Evolutionary conservation across 345 rosid species (phyloP).

Genomic region (Melastoma malabathricum): DNA sequence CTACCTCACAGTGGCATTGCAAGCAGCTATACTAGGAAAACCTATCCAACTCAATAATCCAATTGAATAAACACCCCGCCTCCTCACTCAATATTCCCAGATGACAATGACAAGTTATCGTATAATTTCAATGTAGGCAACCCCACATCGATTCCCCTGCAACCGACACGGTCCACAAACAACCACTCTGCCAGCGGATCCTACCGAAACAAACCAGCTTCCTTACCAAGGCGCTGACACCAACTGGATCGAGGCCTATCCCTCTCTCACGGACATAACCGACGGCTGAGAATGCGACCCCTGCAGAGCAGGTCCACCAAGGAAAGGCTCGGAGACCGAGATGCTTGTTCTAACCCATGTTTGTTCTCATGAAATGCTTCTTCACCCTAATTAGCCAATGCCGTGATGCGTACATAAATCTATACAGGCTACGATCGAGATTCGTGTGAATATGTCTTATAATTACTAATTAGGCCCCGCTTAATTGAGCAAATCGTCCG

Average conservation of each 20-base stretch:
- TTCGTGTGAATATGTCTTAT: too few species aligned
- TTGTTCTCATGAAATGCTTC: too few species aligned
- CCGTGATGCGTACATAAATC: too few species aligned
- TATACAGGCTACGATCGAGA: too few species aligned
- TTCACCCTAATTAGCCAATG: too few species aligned
- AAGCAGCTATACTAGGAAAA: slow-evolving; percentile 21
- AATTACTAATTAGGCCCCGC: too few species aligned
- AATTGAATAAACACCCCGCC: slow-evolving; percentile 35
- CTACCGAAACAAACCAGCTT: slow-evolving; percentile 33
- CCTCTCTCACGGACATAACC: slow-evolving; percentile 28
- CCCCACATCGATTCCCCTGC: slow-evolving; percentile 30
- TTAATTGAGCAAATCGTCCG: too few species aligned
- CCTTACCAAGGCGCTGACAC: slow-evolving; percentile 20
- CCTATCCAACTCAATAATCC: slow-evolving; percentile 17
- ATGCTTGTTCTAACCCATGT: too few species aligned
- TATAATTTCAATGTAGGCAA: slow-evolving; percentile 26
- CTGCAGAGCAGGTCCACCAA: slow-evolving; percentile 27
- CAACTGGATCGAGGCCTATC: slow-evolving; percentile 24
- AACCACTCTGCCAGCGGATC: slow-evolving; percentile 25
- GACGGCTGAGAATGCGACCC: slow-evolving; percentile 21
- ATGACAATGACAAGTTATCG: slow-evolving; percentile 39
- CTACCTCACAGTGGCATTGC: slow-evolving; percentile 26
- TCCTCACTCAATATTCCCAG: slow-evolving; percentile 41
- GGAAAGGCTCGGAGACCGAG: slow-evolving; percentile 17
- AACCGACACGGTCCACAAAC: slow-evolving; percentile 20